Conservation (phyloP, 2,329 filamentous ascomycete genomes). For the Fusarium mexicanum region DNA sequence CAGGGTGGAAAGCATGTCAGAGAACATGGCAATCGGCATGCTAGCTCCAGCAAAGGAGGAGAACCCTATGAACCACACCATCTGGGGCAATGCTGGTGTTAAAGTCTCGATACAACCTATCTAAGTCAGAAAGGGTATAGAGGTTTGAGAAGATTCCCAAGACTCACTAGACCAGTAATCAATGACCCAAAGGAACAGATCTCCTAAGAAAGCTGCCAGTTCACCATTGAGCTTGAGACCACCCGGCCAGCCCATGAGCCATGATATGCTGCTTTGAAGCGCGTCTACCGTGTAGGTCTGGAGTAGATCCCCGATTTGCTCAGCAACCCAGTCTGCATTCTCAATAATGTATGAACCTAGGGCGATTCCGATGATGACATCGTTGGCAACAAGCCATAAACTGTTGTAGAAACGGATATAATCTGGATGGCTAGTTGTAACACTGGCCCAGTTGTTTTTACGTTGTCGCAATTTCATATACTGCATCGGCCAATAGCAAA, state of each 20-base stretch:
- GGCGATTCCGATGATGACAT: constrained; percentile 98
- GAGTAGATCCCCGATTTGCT: constrained; percentile 79
- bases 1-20: constrained; percentile 88
- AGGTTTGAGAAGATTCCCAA: neutral
- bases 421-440: constrained; percentile 93
- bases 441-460: constrained; percentile 93
- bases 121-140: constrained; percentile 34
- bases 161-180: constrained; percentile 90
- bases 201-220: constrained; percentile 90
- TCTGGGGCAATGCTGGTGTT: constrained; percentile 80
- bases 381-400: constrained; percentile 97
- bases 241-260: constrained; percentile 96
- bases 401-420: constrained; percentile 99
- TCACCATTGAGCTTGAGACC: constrained; percentile 96
- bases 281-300: constrained; percentile 88
- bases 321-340: constrained; percentile 85
- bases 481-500: constrained; percentile 98
- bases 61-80: constrained; percentile 93
- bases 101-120: constrained; percentile 79
- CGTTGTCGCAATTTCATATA: constrained; percentile 90
- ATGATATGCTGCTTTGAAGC: constrained; percentile 86
- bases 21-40: constrained; percentile 96
- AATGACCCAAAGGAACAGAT: constrained; percentile 97
- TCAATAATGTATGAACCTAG: constrained; percentile 97
- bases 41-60: constrained; percentile 95